phyloP scores from a whole-genome alignment of 1,284 basidiomycete species.

The Afroboletus lepidellus region DNA sequence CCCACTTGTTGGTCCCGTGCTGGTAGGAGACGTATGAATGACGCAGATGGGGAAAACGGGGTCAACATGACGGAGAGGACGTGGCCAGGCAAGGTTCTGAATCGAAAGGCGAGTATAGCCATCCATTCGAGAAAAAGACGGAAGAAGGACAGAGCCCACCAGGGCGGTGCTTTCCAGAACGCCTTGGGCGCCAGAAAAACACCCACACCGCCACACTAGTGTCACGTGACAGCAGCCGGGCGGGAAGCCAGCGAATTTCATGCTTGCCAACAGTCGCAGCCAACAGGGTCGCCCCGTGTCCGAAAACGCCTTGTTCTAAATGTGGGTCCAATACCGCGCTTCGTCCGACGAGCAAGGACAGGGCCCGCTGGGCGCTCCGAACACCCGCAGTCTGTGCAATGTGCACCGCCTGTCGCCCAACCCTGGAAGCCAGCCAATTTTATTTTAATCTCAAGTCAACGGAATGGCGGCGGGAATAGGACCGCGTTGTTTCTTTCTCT shows the following conservation, averaged over 20 bases:
- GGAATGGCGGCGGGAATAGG: not conserved
- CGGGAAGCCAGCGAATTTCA: not conserved
- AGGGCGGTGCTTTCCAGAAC: slow-evolving; percentile 15
- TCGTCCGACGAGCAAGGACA: slow-evolving; percentile 19
- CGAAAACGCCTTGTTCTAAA: not conserved
- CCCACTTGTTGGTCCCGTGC: slow-evolving; percentile 5
- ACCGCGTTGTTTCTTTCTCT: not conserved
- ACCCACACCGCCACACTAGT: not conserved
- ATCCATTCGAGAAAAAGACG: not conserved
- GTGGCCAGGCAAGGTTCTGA: slow-evolving; percentile 7
- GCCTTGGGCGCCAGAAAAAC: not conserved
- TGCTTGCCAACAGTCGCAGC: not conserved
- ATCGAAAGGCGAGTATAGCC: slow-evolving; percentile 16
- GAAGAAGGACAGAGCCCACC: not conserved
- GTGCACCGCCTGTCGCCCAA: not conserved
- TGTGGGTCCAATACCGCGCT: slow-evolving; percentile 10
- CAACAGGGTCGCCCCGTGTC: slow-evolving; percentile 1
- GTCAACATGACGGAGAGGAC: not conserved
- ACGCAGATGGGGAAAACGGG: slow-evolving; percentile 4
- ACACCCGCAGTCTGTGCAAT: not conserved
- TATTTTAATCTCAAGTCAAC: not conserved
- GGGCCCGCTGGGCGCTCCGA: slow-evolving; percentile 16
- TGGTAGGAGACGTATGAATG: not conserved
- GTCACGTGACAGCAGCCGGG: slow-evolving; percentile 19
- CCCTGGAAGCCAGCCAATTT: slow-evolving; percentile 1